phyloP scores from a whole-genome alignment of 768 basidiomycete species.

The Psilocybe cyanescens region DNA sequence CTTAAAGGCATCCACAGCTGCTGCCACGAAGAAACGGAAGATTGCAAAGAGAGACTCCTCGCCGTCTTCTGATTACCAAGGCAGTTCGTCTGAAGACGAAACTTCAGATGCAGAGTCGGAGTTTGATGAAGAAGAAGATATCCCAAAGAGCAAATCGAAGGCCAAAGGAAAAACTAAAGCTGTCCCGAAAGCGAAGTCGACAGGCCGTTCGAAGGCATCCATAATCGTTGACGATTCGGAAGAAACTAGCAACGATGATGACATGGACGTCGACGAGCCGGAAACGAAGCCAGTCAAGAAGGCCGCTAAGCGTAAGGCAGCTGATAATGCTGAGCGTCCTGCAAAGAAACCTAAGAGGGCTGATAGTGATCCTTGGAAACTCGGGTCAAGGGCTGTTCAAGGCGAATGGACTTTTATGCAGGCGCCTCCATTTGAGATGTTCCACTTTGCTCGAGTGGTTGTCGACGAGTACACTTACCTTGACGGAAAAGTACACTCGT shows the following conservation, averaged over 20 bases:
- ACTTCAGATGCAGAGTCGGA: constrained; percentile 35
- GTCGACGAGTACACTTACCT: constrained; percentile 97
- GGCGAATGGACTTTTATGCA: constrained; percentile 81
- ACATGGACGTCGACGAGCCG: constrained; percentile 62
- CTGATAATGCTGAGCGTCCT: constrained; percentile 39
- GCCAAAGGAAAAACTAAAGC: constrained; percentile 34
- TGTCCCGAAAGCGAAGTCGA: constrained; percentile 26
- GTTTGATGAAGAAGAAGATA: constrained; percentile 31
- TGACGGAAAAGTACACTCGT: constrained; percentile 75
- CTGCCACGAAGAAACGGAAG: constrained; percentile 19
- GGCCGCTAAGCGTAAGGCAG: constrained; percentile 42
- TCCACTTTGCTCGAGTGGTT: constrained; percentile 87
- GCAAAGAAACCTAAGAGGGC: constrained; percentile 65
- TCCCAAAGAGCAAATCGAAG: constrained; percentile 29
- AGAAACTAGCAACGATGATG: constrained; percentile 33
- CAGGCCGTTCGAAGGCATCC: constrained; percentile 15
- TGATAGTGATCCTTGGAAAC: constrained; percentile 80
- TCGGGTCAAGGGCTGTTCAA: constrained; percentile 61
- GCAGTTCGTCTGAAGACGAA: constrained; percentile 37
- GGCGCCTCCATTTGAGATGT: constrained; percentile 88
- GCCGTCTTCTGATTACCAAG: constrained; percentile 47
- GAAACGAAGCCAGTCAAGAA: constrained; percentile 33
- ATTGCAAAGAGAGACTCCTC: constrained; percentile 22
- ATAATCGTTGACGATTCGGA: constrained; percentile 23
- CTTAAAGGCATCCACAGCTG: constrained; percentile 20